Evolutionary conservation across 805 yeast genomes (phyloP), one percentile per base, ranked within the genome.

Genomic region (Cyberlindnera euphorbiae): DNA sequence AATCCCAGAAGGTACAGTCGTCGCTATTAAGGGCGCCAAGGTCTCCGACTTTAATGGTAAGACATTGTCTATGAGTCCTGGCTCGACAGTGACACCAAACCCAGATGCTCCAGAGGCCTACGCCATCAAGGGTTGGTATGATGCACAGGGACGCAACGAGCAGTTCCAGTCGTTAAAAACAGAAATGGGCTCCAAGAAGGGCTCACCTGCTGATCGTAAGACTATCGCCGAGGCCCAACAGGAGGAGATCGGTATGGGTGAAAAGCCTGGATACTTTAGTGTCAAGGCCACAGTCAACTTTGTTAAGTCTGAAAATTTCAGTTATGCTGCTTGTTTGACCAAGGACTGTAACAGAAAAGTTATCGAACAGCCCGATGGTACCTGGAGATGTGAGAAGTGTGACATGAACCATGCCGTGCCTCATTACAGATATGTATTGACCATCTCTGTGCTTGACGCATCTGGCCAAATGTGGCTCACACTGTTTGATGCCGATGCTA

Each of bases 361-460:
- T 21, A 64, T 82, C 29, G 85, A 85, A 53, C 79, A 73, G 37
- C 68, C 75, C 22, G 81, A 76, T 53, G 86, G 82, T 11, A 67
- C 79, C 13, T 89, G 95, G 95, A 77, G 95, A 59, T 93, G 98
- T 67, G 97, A 89, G 58, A 82, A 82, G 58, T 89, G 97, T 71
- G 81, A 85, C 51, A 66, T 73, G 38, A 74, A 73, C 44, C 80
- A 75, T 54, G 67, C 72, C 3, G 71, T 68, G 31, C 97, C 97
- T 14, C 65, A 71, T 32, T 79, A 84, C 64, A 75, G 97, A 58
- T 93, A 84, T 50, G 78, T 88, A 35, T 59, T 90, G 49, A 79
- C 82, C n/a, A 59, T 78, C 30, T 75, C 86, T 4, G 73, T 88
- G n/a, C 70, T 79, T 52, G 98, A 93, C 59, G 67, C 69, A 47